Evolutionary conservation across 257 asterid genomes (phyloP).

Genomic region (Thymus quinquecostatus): DNA sequence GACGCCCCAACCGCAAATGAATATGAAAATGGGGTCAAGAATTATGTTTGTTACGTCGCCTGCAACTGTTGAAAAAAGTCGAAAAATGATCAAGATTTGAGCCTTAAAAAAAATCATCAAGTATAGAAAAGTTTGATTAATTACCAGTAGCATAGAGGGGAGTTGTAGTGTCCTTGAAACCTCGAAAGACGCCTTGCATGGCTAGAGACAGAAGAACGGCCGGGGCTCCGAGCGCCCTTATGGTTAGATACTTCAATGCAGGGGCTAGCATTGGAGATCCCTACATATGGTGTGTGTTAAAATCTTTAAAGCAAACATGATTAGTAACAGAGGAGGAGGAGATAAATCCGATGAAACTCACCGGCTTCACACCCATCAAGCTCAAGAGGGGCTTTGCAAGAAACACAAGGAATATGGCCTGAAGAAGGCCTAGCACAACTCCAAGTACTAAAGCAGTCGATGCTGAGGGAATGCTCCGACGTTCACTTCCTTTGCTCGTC

Average conservation of each 20-base stretch:
- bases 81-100: neutral
- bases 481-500: constrained; percentile 32
- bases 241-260: constrained; percentile 67
- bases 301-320: too few relatives aligned
- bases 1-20: constrained; percentile 72
- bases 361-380: constrained; percentile 90
- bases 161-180: constrained; percentile 88
- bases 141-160: constrained; percentile 93
- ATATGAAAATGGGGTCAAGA: constrained; percentile 88
- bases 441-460: constrained; percentile 90
- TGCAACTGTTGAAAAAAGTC: constrained; percentile 49
- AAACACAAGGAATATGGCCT: constrained; percentile 65
- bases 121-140: neutral
- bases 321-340: too few relatives aligned
- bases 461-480: constrained; percentile 81
- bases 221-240: constrained; percentile 92
- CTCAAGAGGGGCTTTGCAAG: constrained; percentile 63
- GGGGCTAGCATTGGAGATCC: constrained; percentile 84
- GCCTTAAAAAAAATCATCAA: too few relatives aligned
- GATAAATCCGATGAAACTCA: constrained; percentile 25
- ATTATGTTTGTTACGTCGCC: constrained; percentile 77
- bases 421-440: constrained; percentile 68
- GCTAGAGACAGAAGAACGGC: constrained; percentile 96
- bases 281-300: constrained; percentile 23
- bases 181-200: constrained; percentile 97